A percentile compares a stretch with the other conserved stretches of the same genome.
Evolutionary conservation across 2,329 filamentous ascomycete genomes (phyloP).

Genomic region (Apiospora saccharicola): DNA sequence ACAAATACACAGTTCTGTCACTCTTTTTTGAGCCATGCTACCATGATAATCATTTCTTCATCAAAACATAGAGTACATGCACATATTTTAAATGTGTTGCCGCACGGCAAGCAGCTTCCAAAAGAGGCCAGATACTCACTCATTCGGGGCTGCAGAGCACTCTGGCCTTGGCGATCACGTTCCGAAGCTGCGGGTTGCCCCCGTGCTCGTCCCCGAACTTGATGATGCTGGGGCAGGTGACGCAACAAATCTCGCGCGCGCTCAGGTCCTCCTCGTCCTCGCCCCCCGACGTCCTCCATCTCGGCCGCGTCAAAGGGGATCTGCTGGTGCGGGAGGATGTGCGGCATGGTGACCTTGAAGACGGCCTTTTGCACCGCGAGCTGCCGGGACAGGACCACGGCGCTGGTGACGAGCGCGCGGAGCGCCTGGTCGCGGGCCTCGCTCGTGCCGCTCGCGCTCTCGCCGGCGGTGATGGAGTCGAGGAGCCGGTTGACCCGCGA

Average conservation of each 20-base stretch:
- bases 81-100: neutral
- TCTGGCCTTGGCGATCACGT: constrained; percentile 71
- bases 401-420: constrained; percentile 58
- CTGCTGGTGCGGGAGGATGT: constrained; percentile 59
- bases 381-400: constrained; percentile 63
- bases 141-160: constrained; percentile 65
- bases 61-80: neutral
- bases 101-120: neutral
- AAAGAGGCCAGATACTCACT: constrained; percentile 29
- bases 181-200: constrained; percentile 65
- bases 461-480: constrained; percentile 53
- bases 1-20: neutral
- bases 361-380: constrained; percentile 66
- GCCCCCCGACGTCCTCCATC: constrained; percentile 73
- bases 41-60: neutral
- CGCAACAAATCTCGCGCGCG: constrained; percentile 64
- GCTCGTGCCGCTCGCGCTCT: constrained; percentile 34
- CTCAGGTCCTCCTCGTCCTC: constrained; percentile 64
- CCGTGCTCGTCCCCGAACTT: constrained; percentile 73
- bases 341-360: constrained; percentile 63
- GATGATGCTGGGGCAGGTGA: constrained; percentile 69
- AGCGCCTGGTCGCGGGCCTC: constrained; percentile 60
- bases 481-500: constrained; percentile 57
- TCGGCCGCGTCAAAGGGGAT: constrained; percentile 62
- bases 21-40: neutral